Base-by-base conservation (phyloP, 768 basidiomycete species). In the Macrolepiota dolichaula region DNA sequence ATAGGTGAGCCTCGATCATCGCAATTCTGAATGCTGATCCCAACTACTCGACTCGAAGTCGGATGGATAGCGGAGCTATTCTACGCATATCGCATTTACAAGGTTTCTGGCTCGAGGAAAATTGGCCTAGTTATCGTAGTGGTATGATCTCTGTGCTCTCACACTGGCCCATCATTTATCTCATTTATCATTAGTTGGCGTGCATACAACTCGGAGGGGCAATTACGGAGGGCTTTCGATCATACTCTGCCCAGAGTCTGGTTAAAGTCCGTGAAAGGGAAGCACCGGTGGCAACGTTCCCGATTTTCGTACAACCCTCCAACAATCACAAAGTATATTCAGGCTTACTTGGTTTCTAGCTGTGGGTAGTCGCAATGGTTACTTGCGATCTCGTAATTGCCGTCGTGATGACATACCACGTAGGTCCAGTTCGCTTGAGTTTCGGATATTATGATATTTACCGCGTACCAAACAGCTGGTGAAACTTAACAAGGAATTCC, bases 51-150 rank as follows among this genome's bases (percentile, higher is more conserved):
- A 2, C 38, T 38, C 19, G n/a, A 13, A 58, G 57, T 58, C 24
- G 46, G 57, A 12, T 58, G 57, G 57, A 58, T 58, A 58, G 57
- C 57, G 32, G 46, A 50, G 36, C 25, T 38, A 11, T 58, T 58
- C 12, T 58, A 50, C 38, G 57, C 57, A 36, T 58, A 25, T 22
- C 57, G 57, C 12, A 40, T 58, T 12, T 58, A 58, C 15, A 37
- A 37, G 13, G 6, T 58, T 6, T 50, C 57, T 1, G n/a, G 57
- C 3, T 36, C 29, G 15, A 11, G 35, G 25, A 58, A 27, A 49
- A 15, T 58, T 9, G 50, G 57, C 29, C 12, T 5, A 27, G 7
- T 50, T 29, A 17, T 58, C 12, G 12, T 50, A 22, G 15, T 51
- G 35, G 57, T 40, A 38, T 15, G 57, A 13, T 11, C 12, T 25